Evolutionary conservation across 768 basidiomycete species (phyloP).

Genomic region (Psilocybe cubensis): DNA sequence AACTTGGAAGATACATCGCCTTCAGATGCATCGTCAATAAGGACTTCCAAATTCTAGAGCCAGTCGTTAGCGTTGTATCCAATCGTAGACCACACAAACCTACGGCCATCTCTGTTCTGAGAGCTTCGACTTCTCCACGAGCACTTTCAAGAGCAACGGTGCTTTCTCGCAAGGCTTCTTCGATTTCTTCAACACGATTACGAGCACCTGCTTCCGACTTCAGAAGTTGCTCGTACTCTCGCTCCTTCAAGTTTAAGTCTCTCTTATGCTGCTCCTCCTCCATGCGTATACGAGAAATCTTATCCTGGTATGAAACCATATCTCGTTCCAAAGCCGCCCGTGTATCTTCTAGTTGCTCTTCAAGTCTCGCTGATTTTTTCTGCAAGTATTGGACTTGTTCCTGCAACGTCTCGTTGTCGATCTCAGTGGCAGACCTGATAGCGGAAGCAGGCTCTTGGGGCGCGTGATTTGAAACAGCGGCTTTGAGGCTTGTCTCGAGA

Average conservation of each 20-base stretch:
- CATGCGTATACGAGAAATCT: constrained; percentile 70
- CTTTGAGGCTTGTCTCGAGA: constrained; percentile 49
- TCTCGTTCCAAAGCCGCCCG: constrained; percentile 74
- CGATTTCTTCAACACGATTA: constrained; percentile 78
- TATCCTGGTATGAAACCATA: constrained; percentile 61
- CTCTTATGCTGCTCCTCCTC: constrained; percentile 72
- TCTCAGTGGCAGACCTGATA: constrained; percentile 74
- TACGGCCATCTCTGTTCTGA: constrained; percentile 76
- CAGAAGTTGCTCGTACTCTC: constrained; percentile 63
- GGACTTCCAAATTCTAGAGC: constrained; percentile 65
- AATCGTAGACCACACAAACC: constrained; percentile 28
- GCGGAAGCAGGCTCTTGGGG: constrained; percentile 28
- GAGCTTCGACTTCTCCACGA: constrained; percentile 83
- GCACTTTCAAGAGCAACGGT: constrained; percentile 88
- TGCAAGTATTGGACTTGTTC: constrained; percentile 92
- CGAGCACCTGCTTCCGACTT: constrained; percentile 67
- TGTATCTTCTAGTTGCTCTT: constrained; percentile 85
- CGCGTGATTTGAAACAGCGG: constrained; percentile 30
- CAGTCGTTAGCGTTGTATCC: neutral
- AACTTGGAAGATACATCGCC: constrained; percentile 49
- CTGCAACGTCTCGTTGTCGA: constrained; percentile 91
- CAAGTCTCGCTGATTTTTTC: constrained; percentile 71
- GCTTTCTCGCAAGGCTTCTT: constrained; percentile 89
- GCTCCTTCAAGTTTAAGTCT: constrained; percentile 70
- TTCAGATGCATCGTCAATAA: constrained; percentile 46